Evolutionary conservation across 176 grass and related monocot genomes (phyloP).

Genomic region (Oryza coarctata): DNA sequence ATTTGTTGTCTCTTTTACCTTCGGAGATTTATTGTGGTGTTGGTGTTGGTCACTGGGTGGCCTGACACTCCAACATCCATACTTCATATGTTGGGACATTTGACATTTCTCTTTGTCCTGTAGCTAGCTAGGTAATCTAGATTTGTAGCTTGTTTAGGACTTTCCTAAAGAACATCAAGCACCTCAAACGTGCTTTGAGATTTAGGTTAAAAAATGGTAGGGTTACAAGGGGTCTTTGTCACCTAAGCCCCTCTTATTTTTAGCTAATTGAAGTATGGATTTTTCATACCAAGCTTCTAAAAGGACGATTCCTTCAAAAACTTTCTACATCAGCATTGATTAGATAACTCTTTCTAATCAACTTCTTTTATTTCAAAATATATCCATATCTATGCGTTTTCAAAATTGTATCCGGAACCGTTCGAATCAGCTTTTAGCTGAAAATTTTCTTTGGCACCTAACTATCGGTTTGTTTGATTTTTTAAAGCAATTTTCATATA

Average conservation of each 20-base stretch:
- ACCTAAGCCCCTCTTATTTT: background rate
- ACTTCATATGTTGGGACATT: background rate
- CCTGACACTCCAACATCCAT: background rate
- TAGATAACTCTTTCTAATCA: too few species aligned
- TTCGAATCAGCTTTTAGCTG: too few species aligned
- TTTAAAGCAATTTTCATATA: too few species aligned
- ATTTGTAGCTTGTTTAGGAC: background rate
- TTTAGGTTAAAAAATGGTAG: background rate
- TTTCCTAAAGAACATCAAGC: background rate
- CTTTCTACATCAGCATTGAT: too few species aligned
- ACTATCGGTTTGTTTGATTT: too few species aligned
- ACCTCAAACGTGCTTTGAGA: background rate
- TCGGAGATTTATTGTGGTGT: background rate
- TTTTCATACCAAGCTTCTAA: too few species aligned
- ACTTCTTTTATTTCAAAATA: too few species aligned
- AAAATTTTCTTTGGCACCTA: too few species aligned
- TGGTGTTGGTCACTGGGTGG: background rate
- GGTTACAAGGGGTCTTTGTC: background rate
- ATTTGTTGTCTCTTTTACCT: background rate
- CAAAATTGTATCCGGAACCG: too few species aligned
- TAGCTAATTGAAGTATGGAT: too few species aligned
- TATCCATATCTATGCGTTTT: too few species aligned
- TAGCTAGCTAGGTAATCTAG: background rate
- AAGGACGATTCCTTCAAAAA: too few species aligned
- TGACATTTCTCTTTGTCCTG: background rate